These are phyloP conservation scores for Bisporella sp. DNA, from an alignment of 2,329 filamentous ascomycete genomes.

Conservation along the genomic window DNA sequence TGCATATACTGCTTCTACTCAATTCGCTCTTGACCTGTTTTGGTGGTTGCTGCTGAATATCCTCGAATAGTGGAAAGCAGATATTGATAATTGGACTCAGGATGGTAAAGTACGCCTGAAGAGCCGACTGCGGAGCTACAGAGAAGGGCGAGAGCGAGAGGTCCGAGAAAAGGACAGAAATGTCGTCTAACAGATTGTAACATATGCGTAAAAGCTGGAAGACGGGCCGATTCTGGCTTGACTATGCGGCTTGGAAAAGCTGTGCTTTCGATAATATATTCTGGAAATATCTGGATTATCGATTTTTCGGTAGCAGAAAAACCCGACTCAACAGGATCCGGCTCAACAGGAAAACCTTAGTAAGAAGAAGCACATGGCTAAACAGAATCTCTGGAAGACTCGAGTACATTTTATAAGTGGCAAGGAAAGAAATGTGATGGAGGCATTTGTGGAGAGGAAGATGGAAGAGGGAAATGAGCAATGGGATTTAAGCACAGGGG, in stretches of 20 bases:
- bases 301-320: not conserved
- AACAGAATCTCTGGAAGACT: not conserved
- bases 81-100: conserved; percentile 25
- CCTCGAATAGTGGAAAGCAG: conserved; percentile 28
- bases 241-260: not conserved
- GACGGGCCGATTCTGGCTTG: not conserved
- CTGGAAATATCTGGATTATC: not conserved
- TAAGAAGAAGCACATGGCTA: not conserved
- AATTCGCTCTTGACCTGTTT: conserved; percentile 29
- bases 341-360: too few species aligned
- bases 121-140: conserved; percentile 26
- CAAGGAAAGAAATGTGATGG: not conserved
- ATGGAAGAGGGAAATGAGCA: not conserved
- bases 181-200: not conserved
- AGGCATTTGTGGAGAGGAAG: not conserved
- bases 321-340: too few species aligned
- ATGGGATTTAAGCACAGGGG: too few species aligned
- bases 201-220: not conserved
- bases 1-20: conserved; percentile 27
- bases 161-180: not conserved
- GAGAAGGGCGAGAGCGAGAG: conserved; percentile 20
- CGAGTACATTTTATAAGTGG: not conserved
- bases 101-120: conserved; percentile 27
- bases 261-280: not conserved
- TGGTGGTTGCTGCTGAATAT: conserved; percentile 32